phyloP scores from a whole-genome alignment of 2,329 filamentous ascomycete species.

The Trichoderma sp. region DNA sequence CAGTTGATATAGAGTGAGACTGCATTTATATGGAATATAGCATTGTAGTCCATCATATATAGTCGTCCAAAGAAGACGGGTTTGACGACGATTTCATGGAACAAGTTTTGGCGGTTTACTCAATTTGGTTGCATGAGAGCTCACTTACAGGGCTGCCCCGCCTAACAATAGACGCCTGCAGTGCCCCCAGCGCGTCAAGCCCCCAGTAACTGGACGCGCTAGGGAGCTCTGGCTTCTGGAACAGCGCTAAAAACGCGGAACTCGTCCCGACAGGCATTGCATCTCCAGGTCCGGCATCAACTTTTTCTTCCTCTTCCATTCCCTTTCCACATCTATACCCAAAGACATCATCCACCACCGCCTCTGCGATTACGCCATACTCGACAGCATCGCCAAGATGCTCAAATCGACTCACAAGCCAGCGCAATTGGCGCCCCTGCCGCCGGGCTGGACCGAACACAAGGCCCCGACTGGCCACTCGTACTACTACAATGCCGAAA shows the following conservation, averaged over 20 bases:
- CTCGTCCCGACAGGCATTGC: background rate
- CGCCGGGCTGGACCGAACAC: constrained; percentile 88
- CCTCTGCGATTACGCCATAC: background rate
- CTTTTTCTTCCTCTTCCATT: background rate
- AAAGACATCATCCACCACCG: background rate
- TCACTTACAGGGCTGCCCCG: background rate
- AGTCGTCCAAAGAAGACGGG: background rate
- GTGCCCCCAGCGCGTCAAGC: background rate
- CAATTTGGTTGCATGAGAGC: background rate
- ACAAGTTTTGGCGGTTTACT: background rate
- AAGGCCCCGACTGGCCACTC: constrained; percentile 81
- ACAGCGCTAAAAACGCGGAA: constrained; percentile 1
- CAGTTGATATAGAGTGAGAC: too few relatives aligned
- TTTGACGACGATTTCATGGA: background rate
- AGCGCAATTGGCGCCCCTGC: constrained; percentile 55
- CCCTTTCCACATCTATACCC: background rate
- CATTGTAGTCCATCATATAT: background rate
- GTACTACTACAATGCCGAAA: constrained; percentile 83
- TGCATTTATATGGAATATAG: too few relatives aligned
- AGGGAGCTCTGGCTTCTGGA: background rate
- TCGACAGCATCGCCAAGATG: constrained; percentile 38
- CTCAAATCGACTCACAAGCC: constrained; percentile 75
- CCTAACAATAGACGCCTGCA: background rate
- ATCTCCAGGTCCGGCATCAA: background rate
- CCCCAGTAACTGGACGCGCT: background rate